Base-by-base conservation (phyloP, 1,284 basidiomycete species). In the Ceratobasidium sp. region DNA sequence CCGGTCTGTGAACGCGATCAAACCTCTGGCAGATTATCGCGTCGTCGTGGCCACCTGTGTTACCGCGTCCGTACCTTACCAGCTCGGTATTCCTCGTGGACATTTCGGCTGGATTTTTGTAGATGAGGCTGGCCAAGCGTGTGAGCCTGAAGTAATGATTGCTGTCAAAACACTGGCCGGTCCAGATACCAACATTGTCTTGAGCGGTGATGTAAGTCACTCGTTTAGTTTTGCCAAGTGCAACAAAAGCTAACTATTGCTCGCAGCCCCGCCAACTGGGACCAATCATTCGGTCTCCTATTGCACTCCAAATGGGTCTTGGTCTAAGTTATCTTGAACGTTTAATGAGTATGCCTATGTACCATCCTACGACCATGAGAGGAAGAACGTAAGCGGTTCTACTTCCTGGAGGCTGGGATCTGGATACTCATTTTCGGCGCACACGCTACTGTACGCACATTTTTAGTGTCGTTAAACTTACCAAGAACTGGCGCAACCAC, bases 111-210 rank as follows among this genome's bases (percentile, higher is more conserved):
- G 89, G 72, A 87, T 90, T n/a, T 88, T 90, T 76, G 79, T 89
- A 8, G 88, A 90, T 76, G 88, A 90, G 75, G 88, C 88, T 3
- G 88, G 87, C 0, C 88, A 90, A 75, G 87, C 86, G 0, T 86
- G 85, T 0, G 89, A 90, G 76, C 87, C 88, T 0, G 86, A 89
- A 75, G 81, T 80, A 0, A 85, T 89, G 80, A 83, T 88, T 10
- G 46, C 84, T 0, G 85, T 89, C 76, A 85, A 84, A 77, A 85
- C 83, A 3, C 82, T 88, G 79, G 84, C 85, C 0, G 84, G 85
- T 5, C 39, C 62, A 46, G 48, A 67, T 0, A 89, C 88, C 0
- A 88, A 88, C 72, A 77, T 89, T 32, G 77, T 89, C 36, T 80
- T 89, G 0, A 85, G 86, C 2, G 88, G 89, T 0, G 89, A 90